Base-by-base conservation (phyloP, 768 basidiomycete species). In the Phanerochaete carnosa region DNA sequence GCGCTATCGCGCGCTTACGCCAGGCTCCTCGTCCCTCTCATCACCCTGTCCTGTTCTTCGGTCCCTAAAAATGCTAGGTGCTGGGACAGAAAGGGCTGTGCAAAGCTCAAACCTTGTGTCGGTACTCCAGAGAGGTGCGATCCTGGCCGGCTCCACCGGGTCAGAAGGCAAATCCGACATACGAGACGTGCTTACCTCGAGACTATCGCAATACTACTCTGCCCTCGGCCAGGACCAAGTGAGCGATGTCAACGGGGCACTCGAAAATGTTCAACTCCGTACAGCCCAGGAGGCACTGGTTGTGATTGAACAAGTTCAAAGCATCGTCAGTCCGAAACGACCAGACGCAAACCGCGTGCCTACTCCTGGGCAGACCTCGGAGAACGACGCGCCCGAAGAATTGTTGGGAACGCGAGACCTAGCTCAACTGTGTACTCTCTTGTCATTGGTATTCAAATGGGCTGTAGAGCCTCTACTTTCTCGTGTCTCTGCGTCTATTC, bases 361-460 rank as follows among this genome's bases (percentile, higher is more conserved):
- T 25, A 11, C 23, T 19, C 29, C 29, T 9, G 25, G 32, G 30
- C 50, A 43, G 30, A 43, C 19, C 23, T 13, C 61, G 11, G 25
- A 49, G 9, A 29, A 54, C 37, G 13, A n/a, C 37, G 52, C 55
- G 59, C 45, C 67, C 6, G 59, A 55, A 37, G 77, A 79, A 32
- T 67, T 76, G 13, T 74, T 93, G 58, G 91, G 90, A 0, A 82
- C 86, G 1, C 82, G 88, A 54, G 91, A 94, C 71, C 70, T 92
- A 30, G 73, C 77, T 5, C 74, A 83, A 60, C 69, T 93, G 1
- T 81, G 86, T 25, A 87, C 85, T 0, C 76, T 92, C 30, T 69
- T 90, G 16, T 82, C 88, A 15, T 80, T 93, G 61, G 70, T 82
- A 28, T 89, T 93, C 68, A 86, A 84, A 64, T 91, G 90, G 91